Conservation (phyloP, 2,329 filamentous ascomycete species). For the Periconia sp. region DNA sequence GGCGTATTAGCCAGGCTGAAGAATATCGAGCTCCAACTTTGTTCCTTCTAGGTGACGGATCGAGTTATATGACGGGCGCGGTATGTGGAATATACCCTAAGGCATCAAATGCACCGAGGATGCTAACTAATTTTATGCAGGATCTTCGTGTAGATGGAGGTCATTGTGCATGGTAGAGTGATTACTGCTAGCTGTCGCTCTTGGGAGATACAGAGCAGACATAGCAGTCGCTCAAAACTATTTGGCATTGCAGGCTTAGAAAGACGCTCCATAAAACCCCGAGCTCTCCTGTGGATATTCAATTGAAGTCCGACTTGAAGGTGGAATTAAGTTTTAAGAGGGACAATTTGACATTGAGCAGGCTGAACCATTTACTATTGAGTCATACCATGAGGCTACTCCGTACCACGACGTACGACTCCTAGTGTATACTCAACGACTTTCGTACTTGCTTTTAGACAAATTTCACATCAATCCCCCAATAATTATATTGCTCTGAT, state of each 20-base stretch:
- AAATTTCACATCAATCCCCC: no score
- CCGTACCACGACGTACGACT: no score
- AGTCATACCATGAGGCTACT: no score
- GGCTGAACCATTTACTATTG: no score
- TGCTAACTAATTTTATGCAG: conserved; percentile 5
- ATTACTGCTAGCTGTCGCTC: background rate
- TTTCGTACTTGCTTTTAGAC: no score
- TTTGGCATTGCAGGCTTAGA: background rate
- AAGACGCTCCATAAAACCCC: background rate
- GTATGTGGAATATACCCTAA: conserved; percentile 2
- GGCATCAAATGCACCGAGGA: background rate
- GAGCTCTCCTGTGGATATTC: background rate
- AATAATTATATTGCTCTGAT: background rate
- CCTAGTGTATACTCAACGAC: no score
- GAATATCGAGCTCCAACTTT: conserved; percentile 31
- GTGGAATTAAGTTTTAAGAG: no score
- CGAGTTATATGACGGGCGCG: conserved; percentile 69
- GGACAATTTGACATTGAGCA: no score
- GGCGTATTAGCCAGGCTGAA: conserved; percentile 38
- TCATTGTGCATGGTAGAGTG: conserved; percentile 41
- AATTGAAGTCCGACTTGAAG: no score
- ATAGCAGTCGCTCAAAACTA: background rate
- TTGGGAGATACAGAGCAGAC: background rate
- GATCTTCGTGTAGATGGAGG: conserved; percentile 53
- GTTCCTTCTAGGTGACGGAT: conserved; percentile 45